A percentile compares a stretch with the other conserved stretches of the same genome.
Evolutionary conservation across 2,329 filamentous ascomycete genomes (phyloP).

Genomic region (Metarhizium humberi): DNA sequence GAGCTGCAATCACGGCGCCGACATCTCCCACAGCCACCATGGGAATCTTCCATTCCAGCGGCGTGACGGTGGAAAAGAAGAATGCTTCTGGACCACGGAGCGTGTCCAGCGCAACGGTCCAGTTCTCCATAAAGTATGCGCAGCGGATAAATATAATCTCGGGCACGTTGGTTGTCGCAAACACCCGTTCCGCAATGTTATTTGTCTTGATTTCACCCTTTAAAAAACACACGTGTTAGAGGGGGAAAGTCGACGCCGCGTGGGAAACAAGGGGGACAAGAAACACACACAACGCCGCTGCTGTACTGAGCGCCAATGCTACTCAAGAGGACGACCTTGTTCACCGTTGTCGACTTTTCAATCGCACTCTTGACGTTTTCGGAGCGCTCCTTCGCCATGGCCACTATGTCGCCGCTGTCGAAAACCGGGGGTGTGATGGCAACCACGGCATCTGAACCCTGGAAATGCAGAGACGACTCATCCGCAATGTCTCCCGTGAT

Average conservation of each 20-base stretch:
- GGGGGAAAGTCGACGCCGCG: no score
- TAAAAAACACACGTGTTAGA: background rate
- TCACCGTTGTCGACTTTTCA: constrained; percentile 15
- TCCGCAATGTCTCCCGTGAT: constrained; percentile 20
- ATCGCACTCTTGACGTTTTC: constrained; percentile 19
- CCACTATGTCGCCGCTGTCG: constrained; percentile 15
- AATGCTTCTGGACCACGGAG: constrained; percentile 17
- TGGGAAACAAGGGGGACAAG: background rate
- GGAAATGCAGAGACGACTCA: constrained; percentile 19
- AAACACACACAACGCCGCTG: constrained; percentile 18
- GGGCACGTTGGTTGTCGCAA: constrained; percentile 9
- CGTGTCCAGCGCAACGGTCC: constrained; percentile 18
- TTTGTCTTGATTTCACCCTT: constrained; percentile 29
- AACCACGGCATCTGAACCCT: constrained; percentile 18
- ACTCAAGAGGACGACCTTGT: constrained; percentile 20
- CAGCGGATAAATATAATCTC: constrained; percentile 23
- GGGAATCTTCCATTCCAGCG: constrained; percentile 20
- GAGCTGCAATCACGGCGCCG: constrained; percentile 15
- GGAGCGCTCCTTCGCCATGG: constrained; percentile 11
- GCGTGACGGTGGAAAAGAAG: constrained; percentile 24
- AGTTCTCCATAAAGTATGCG: constrained; percentile 31
- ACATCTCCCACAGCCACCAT: constrained; percentile 22
- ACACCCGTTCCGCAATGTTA: constrained; percentile 20
- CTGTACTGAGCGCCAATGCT: constrained; percentile 24
- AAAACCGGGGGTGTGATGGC: constrained; percentile 21